A percentile compares a stretch with the other conserved stretches of the same genome.
These are phyloP conservation scores for Aspergillus indologenus DNA, from an alignment of 495 filamentous ascomycete species.

Conservation along the genomic window DNA sequence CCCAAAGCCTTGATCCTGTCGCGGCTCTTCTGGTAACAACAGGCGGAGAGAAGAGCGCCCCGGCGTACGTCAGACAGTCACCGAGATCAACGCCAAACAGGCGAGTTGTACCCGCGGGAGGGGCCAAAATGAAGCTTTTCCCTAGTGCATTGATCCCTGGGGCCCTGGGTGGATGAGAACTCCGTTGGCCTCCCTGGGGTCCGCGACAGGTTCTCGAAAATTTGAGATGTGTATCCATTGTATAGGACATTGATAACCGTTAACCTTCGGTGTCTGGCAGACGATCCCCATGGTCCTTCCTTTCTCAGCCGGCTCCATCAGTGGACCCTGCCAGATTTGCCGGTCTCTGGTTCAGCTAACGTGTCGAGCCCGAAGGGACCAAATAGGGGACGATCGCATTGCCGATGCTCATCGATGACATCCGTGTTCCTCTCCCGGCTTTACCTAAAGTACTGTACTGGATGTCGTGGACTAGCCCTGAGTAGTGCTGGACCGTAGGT, in stretches of 20 bases:
- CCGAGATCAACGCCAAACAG: neutral
- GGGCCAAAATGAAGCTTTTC: constrained; percentile 6
- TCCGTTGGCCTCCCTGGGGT: neutral
- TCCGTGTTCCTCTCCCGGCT: neutral
- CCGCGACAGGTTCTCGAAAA: neutral
- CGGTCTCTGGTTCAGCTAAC: constrained; percentile 7
- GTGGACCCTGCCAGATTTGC: constrained; percentile 26
- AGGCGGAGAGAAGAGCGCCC: neutral
- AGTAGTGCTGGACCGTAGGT: neutral
- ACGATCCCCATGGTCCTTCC: constrained; percentile 26
- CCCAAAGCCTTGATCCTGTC: neutral
- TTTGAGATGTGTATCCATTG: neutral
- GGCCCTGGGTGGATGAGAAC: constrained; percentile 4
- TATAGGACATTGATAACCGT: constrained; percentile 12
- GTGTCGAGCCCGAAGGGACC: constrained; percentile 10
- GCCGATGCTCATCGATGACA: neutral
- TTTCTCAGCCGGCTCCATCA: constrained; percentile 26
- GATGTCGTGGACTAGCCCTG: neutral
- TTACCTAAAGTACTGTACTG: neutral
- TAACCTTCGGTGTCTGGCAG: constrained; percentile 17
- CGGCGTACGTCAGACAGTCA: constrained; percentile 1
- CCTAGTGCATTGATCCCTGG: neutral
- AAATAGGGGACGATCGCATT: constrained; percentile 10
- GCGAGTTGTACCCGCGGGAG: neutral
- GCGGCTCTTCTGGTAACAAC: neutral